Percentiles rank a stretch among this genome's conserved stretches.
Evolutionary conservation across 768 basidiomycete genomes (phyloP).

Genomic region (Phylloporus sp.): DNA sequence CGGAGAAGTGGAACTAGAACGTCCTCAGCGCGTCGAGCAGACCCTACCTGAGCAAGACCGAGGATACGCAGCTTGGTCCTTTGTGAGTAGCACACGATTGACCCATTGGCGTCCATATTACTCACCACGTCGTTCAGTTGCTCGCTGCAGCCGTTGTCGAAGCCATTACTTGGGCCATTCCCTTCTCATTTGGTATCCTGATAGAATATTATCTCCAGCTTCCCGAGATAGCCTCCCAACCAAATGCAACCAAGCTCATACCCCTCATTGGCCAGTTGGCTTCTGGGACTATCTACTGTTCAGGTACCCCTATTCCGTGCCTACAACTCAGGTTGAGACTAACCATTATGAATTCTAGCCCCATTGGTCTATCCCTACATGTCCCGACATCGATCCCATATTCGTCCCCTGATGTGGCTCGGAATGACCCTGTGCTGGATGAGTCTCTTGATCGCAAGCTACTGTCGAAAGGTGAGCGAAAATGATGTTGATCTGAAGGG

Average conservation of each 20-base stretch:
- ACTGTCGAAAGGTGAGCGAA: conserved; percentile 1
- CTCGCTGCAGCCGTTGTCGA: not conserved
- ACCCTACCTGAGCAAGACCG: not conserved
- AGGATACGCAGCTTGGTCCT: not conserved
- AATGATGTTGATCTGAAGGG: not conserved
- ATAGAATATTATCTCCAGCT: not conserved
- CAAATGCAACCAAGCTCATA: not conserved
- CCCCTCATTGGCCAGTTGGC: not conserved
- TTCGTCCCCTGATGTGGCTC: conserved; percentile 1
- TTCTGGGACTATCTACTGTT: not conserved
- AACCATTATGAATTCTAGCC: not conserved
- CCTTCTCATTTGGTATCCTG: conserved; percentile 2
- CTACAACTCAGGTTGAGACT: not conserved
- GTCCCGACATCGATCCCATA: not conserved
- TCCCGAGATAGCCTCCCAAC: conserved; percentile 1
- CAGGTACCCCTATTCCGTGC: not conserved
- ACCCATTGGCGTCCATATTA: not conserved
- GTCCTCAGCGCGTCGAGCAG: not conserved
- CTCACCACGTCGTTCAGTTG: not conserved
- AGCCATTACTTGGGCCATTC: not conserved
- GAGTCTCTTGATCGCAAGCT: conserved; percentile 1
- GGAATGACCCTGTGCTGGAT: not conserved
- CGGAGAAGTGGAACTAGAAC: not conserved
- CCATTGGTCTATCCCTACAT: not conserved
- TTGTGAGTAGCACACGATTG: not conserved